Evolutionary conservation across 768 basidiomycete genomes (phyloP).

Genomic region (Amanita thiersii): DNA sequence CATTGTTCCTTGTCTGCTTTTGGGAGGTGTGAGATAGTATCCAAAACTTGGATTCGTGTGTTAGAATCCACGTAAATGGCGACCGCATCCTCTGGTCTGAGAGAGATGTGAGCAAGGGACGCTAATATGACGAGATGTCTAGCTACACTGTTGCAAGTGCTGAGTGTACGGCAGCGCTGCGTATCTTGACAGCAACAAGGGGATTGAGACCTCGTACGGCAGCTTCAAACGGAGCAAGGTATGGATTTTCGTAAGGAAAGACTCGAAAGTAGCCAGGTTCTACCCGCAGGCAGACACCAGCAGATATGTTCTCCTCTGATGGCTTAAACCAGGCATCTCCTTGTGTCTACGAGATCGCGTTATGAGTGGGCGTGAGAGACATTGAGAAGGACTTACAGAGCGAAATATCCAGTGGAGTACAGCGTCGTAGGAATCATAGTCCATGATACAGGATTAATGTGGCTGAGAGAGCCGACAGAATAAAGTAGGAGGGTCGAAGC

Average conservation of each 20-base stretch:
- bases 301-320: slow-evolving; percentile 72
- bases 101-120: not conserved
- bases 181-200: slow-evolving; percentile 75
- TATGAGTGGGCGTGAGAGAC: too few relatives aligned
- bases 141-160: slow-evolving; percentile 64
- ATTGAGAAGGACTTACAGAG: slow-evolving; percentile 40
- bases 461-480: slow-evolving; percentile 22
- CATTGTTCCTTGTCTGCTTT: slow-evolving; percentile 88
- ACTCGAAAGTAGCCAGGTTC: slow-evolving; percentile 65
- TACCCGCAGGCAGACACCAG: slow-evolving; percentile 70
- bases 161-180: slow-evolving; percentile 75
- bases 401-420: slow-evolving; percentile 75
- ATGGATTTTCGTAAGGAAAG: slow-evolving; percentile 82
- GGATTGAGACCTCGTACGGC: slow-evolving; percentile 73
- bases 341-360: slow-evolving; percentile 46
- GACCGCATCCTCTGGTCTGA: slow-evolving; percentile 48
- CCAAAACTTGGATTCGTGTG: slow-evolving; percentile 83
- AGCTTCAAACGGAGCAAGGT: slow-evolving; percentile 73
- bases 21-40: slow-evolving; percentile 57
- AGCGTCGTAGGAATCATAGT: slow-evolving; percentile 78
- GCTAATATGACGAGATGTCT: not conserved
- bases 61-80: slow-evolving; percentile 68
- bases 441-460: slow-evolving; percentile 37
- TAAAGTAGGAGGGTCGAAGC: slow-evolving; percentile 26
- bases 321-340: slow-evolving; percentile 85